Evolutionary conservation across 176 grass and related monocot genomes (phyloP).

Genomic region (Zea luxurians): DNA sequence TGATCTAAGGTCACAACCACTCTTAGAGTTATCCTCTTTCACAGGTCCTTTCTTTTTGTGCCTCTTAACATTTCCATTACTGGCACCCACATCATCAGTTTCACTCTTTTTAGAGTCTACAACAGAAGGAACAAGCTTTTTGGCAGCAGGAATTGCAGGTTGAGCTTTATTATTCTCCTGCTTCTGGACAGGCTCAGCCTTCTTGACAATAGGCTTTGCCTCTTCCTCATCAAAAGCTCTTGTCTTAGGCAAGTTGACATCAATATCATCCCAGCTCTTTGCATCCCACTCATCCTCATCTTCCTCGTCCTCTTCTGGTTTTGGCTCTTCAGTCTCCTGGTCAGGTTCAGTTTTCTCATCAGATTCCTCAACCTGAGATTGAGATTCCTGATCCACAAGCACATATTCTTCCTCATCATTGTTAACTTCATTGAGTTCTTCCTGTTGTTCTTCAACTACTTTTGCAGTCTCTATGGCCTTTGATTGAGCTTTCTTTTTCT

Average conservation of each 20-base stretch:
- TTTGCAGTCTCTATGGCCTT: slow-evolving; percentile 52
- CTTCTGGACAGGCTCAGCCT: slow-evolving; percentile 35
- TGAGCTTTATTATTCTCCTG: slow-evolving; percentile 50
- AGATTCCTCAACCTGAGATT: slow-evolving; percentile 58
- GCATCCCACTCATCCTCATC: slow-evolving; percentile 95
- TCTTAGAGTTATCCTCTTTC: slow-evolving; percentile 51
- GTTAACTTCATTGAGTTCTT: slow-evolving; percentile 49
- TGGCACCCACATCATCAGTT: slow-evolving; percentile 32
- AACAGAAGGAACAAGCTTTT: slow-evolving; percentile 58
- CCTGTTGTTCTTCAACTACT: slow-evolving; percentile 52
- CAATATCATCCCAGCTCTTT: slow-evolving; percentile 95
- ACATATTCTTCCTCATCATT: slow-evolving; percentile 68
- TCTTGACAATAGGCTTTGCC: slow-evolving; percentile 52
- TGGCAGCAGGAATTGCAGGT: slow-evolving; percentile 43
- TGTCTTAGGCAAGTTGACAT: slow-evolving; percentile 68
- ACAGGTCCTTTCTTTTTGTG: slow-evolving; percentile 53
- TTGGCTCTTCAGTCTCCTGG: slow-evolving; percentile 60
- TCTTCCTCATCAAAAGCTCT: slow-evolving; percentile 80
- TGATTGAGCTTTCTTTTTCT: slow-evolving; percentile 66
- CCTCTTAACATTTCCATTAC: slow-evolving; percentile 53
- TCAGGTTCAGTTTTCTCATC: slow-evolving; percentile 59
- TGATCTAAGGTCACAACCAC: slow-evolving; percentile 68
- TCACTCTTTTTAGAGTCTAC: slow-evolving; percentile 51
- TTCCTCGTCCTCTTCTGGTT: slow-evolving; percentile 65
- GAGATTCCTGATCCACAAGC: slow-evolving; percentile 65